Base-by-base conservation (phyloP, 306 rosid species). In the Cyamopsis tetragonoloba region DNA sequence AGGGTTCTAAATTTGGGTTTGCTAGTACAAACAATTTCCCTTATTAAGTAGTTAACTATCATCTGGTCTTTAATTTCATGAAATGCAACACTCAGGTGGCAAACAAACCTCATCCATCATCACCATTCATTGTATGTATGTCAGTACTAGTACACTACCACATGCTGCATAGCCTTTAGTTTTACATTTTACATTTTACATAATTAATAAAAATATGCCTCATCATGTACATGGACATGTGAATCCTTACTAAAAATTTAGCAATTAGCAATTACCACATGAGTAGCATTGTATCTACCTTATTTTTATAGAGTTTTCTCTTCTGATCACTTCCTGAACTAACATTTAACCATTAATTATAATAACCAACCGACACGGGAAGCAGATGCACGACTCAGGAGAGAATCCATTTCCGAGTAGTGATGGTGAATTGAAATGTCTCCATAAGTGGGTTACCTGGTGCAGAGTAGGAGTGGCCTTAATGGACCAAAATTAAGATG, bases 401-500 rank as follows among this genome's bases (percentile, higher is more conserved):
- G n/a, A n/a, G n/a, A n/a, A n/a, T n/a, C n/a, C n/a, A n/a, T n/a
- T n/a, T n/a, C n/a, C n/a, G n/a, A n/a, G n/a, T n/a, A n/a, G n/a
- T n/a, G n/a, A n/a, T n/a, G n/a, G n/a, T n/a, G n/a, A 70, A 74
- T 81, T 15, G 79, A 72, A 12, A 53, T 75, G 82, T 77, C 77
- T 68, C 73, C 47, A 77, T 65, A 78, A 62, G 66, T 70, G 28
- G 28, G 64, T 57, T 61, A 66, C 57, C 48, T 58, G 28, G 6
- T 57, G 62, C 23, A 53, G 26, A 57, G 66, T 59, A 81, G 81
- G 84, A 84, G 77, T 83, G 87, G 87, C 39, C 67, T 14, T 34
- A 31, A 64, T 80, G 75, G 84, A 74, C 80, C 81, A 85, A 59
- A n/a, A n/a, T n/a, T n/a, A n/a, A 35, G 76, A 68, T 66, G 80